Conservation (phyloP, 805 yeast genomes). For the Teunomyces stri region DNA sequence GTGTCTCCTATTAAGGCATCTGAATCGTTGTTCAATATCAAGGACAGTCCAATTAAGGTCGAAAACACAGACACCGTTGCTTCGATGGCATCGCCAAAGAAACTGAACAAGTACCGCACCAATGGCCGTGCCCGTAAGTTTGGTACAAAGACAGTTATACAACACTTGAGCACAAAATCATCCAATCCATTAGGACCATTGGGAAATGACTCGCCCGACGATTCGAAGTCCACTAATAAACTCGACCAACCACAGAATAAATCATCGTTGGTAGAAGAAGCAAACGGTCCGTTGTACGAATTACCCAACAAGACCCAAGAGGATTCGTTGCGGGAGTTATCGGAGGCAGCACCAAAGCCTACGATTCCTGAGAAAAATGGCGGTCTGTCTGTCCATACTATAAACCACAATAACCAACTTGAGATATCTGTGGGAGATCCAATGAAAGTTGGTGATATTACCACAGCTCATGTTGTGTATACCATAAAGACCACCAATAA, state of each 20-base stretch:
- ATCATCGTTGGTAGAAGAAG: slow-evolving; percentile 40
- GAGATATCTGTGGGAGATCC: slow-evolving; percentile 86
- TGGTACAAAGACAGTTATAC: slow-evolving; percentile 26
- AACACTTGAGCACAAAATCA: slow-evolving; percentile 21
- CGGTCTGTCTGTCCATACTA: neutral
- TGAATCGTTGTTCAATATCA: slow-evolving; percentile 34
- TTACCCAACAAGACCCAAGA: slow-evolving; percentile 24
- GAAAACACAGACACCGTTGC: neutral
- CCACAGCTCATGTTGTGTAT: slow-evolving; percentile 87
- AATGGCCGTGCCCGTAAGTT: slow-evolving; percentile 28
- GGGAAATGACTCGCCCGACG: slow-evolving; percentile 15
- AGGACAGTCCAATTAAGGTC: slow-evolving; percentile 28
- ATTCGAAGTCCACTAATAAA: slow-evolving; percentile 12
- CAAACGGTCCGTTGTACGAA: slow-evolving; percentile 56
- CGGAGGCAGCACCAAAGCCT: neutral
- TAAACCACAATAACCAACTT: slow-evolving; percentile 30
- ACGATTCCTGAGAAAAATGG: neutral
- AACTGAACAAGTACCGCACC: slow-evolving; percentile 26
- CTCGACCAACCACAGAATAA: slow-evolving; percentile 19
- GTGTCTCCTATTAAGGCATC: slow-evolving; percentile 15
- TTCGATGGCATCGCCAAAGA: slow-evolving; percentile 12
- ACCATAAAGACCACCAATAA: slow-evolving; percentile 64
- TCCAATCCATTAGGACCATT: slow-evolving; percentile 28
- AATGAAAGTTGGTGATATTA: slow-evolving; percentile 82
- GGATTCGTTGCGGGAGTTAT: neutral